Conservation (phyloP, 2,329 filamentous ascomycete species). For the Fusarium tanahbumbuense region DNA sequence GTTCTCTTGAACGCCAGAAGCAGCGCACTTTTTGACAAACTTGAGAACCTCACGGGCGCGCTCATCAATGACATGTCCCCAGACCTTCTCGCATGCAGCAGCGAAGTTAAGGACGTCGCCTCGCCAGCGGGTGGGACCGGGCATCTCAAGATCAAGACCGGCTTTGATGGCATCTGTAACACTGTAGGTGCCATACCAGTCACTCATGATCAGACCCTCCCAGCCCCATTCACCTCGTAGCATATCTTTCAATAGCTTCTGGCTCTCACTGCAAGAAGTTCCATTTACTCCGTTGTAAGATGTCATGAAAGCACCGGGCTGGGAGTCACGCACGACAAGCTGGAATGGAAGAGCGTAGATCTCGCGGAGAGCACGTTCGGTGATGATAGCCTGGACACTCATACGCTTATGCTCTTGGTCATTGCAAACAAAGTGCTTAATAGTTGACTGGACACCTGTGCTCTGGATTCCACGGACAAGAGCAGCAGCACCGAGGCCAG, state of each 20-base stretch:
- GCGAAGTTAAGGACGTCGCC: conserved; percentile 64
- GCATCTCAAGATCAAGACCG: conserved; percentile 71
- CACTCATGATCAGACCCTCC: conserved; percentile 68
- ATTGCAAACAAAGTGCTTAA: conserved; percentile 72
- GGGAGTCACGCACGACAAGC: conserved; percentile 63
- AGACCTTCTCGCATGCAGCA: conserved; percentile 67
- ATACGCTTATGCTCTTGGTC: conserved; percentile 70
- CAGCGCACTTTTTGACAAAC: conserved; percentile 68
- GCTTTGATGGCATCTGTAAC: conserved; percentile 63
- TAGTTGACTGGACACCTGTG: conserved; percentile 66
- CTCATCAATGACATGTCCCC: conserved; percentile 65
- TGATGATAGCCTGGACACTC: conserved; percentile 65
- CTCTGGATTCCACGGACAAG: conserved; percentile 67
- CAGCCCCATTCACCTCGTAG: conserved; percentile 69
- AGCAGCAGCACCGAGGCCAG: conserved; percentile 65
- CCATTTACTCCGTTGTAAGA: conserved; percentile 70
- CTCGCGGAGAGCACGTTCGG: conserved; percentile 67
- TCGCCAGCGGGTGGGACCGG: conserved; percentile 64
- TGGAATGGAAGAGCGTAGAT: conserved; percentile 70
- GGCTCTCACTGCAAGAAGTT: conserved; percentile 65
- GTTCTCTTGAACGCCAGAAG: conserved; percentile 65
- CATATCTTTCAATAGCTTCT: conserved; percentile 61
- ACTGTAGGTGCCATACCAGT: conserved; percentile 70
- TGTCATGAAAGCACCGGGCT: conserved; percentile 68
- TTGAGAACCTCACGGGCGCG: conserved; percentile 68